These are phyloP conservation scores for Alternaria atra DNA, from an alignment of 2,329 filamentous ascomycete species.

Conservation along the genomic window DNA sequence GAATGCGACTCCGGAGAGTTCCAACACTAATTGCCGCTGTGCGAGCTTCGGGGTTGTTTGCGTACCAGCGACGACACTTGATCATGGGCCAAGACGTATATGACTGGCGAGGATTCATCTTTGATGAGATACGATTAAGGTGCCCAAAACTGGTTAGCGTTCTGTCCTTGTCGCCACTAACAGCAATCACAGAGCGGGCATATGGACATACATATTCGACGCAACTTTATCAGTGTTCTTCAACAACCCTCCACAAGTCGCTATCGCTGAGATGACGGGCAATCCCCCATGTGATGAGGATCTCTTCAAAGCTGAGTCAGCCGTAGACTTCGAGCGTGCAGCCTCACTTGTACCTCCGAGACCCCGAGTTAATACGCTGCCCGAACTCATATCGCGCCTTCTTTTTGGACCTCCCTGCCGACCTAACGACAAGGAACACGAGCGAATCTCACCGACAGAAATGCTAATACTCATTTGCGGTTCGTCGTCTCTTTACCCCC, in stretches of 20 bases:
- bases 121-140: background rate
- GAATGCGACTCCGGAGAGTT: background rate
- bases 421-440: background rate
- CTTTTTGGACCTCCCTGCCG: background rate
- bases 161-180: background rate
- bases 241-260: background rate
- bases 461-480: constrained; percentile 1
- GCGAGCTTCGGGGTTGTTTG: background rate
- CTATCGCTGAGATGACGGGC: background rate
- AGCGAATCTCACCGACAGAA: background rate
- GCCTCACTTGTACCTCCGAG: background rate
- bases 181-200: background rate
- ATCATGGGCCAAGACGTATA: too few species aligned
- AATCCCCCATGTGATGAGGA: background rate
- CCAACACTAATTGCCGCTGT: background rate
- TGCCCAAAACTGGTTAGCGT: background rate
- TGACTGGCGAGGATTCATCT: background rate
- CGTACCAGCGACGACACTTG: background rate
- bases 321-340: background rate
- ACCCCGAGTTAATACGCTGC: background rate
- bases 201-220: background rate
- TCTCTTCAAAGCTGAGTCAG: background rate
- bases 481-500: background rate
- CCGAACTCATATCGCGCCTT: background rate
- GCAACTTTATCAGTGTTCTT: background rate